Conservation (phyloP, 139 green algal genomes). For the Chlamydomonas urium region DNA sequence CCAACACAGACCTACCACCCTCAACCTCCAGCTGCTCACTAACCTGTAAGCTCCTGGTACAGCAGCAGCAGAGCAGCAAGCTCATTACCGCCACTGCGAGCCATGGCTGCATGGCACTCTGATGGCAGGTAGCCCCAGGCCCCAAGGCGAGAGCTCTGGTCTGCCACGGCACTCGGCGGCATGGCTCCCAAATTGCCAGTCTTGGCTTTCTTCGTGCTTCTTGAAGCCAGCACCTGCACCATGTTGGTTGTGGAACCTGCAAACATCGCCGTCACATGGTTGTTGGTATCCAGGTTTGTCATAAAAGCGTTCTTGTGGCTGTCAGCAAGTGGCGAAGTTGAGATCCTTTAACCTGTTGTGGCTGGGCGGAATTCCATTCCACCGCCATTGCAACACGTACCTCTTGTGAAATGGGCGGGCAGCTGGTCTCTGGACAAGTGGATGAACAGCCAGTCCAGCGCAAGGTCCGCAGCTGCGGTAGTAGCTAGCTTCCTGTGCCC, state of each 20-base stretch:
- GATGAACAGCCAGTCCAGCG: conserved; percentile 77
- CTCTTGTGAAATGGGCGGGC: conserved; percentile 28
- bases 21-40: background rate
- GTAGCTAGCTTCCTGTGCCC: background rate
- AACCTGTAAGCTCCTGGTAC: conserved; percentile 36
- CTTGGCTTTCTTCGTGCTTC: background rate
- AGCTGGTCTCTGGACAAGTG: conserved; percentile 55
- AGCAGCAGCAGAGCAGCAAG: conserved; percentile 36
- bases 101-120: background rate
- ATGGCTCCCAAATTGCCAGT: no score
- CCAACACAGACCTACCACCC: background rate
- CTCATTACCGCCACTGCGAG: conserved; percentile 26
- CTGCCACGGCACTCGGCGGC: no score
- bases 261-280: no score
- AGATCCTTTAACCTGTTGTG: no score
- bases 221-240: background rate
- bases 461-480: conserved; percentile 16
- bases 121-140: conserved; percentile 1
- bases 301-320: no score
- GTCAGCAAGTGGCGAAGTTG: no score
- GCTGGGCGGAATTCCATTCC: no score
- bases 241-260: conserved; percentile 16
- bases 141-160: no score
- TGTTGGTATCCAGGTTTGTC: no score
- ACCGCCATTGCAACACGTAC: no score